phyloP scores from a whole-genome alignment of 2,329 filamentous ascomycete species.

The Aspergillus versicolor region DNA sequence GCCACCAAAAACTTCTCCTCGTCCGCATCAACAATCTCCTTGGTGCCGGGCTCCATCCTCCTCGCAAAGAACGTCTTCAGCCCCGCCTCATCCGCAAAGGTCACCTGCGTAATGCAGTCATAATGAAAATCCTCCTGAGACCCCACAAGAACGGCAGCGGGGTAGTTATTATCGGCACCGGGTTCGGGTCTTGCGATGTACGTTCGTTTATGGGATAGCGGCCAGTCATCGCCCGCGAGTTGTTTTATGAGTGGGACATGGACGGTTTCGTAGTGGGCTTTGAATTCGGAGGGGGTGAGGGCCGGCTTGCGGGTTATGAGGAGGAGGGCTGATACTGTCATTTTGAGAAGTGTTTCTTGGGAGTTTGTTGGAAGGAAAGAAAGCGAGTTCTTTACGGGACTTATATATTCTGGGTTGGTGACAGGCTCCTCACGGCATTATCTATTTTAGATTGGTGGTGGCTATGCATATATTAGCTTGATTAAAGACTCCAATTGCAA shows the following conservation, averaged over 20 bases:
- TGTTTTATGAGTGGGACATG: not conserved
- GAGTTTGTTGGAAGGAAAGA: too few relatives aligned
- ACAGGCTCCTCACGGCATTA: too few relatives aligned
- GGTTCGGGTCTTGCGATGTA: not conserved
- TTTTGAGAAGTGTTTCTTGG: too few relatives aligned
- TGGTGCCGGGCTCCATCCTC: not conserved
- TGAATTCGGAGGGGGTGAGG: too few relatives aligned
- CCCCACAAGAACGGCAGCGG: not conserved
- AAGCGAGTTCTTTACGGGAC: too few relatives aligned
- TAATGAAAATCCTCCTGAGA: not conserved
- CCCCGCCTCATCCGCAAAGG: not conserved
- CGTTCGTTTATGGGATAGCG: not conserved
- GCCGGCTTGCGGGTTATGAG: too few relatives aligned
- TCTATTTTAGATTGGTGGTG: too few relatives aligned
- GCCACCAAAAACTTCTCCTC: slow-evolving; percentile 4
- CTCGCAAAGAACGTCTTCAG: not conserved
- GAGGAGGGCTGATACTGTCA: too few relatives aligned
- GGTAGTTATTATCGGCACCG: not conserved
- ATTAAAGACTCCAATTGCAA: too few relatives aligned
- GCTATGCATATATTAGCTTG: too few relatives aligned
- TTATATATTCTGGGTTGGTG: too few relatives aligned
- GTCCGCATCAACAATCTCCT: slow-evolving; percentile 1
- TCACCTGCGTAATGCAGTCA: not conserved
- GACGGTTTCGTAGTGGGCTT: too few relatives aligned
- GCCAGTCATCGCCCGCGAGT: not conserved